phyloP scores from a whole-genome alignment of 306 rosid species.

The Adenanthera pavonina region DNA sequence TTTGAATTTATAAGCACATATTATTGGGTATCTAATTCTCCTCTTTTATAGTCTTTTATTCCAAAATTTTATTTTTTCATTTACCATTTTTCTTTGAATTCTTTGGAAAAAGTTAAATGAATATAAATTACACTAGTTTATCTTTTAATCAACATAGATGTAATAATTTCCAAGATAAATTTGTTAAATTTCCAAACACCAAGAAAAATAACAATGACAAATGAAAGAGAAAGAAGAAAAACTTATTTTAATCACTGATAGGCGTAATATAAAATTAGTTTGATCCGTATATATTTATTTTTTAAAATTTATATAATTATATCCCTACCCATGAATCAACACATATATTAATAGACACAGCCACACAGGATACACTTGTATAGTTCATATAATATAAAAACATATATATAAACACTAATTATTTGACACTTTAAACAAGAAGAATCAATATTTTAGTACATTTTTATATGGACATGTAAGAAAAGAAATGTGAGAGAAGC shows the following conservation, averaged over 20 bases:
- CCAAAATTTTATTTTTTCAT: neutral
- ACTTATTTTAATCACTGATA: neutral
- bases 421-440: too few relatives aligned
- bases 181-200: neutral
- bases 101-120: neutral
- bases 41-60: slow-evolving; percentile 17
- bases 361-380: too few relatives aligned
- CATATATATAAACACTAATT: too few relatives aligned
- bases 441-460: too few relatives aligned
- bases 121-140: neutral
- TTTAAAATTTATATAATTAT: too few relatives aligned
- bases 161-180: neutral
- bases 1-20: slow-evolving; percentile 23
- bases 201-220: neutral
- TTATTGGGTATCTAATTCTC: slow-evolving; percentile 41
- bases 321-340: too few relatives aligned
- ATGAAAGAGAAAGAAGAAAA: neutral
- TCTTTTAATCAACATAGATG: neutral
- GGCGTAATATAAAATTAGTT: neutral
- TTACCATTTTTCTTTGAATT: neutral
- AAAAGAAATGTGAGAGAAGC: too few relatives aligned
- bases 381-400: too few relatives aligned
- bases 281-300: neutral
- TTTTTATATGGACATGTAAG: too few relatives aligned
- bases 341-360: too few relatives aligned